phyloP scores from a whole-genome alignment of 164 flowering plant species.

The Nymphaea colorata region DNA sequence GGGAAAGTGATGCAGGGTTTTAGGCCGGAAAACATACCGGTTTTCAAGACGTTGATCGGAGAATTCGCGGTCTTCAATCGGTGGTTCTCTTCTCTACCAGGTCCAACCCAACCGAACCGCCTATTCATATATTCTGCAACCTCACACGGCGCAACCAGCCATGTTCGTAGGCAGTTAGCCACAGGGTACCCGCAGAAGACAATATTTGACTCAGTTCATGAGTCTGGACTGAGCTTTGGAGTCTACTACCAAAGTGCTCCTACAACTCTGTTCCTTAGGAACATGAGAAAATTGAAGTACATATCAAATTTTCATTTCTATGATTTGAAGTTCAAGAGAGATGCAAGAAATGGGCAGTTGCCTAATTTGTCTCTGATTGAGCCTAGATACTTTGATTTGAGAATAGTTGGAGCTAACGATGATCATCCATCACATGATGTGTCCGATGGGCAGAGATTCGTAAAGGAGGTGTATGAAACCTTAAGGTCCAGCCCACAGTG shows the following conservation, averaged over 20 bases:
- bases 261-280: constrained; percentile 62
- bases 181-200: constrained; percentile 77
- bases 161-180: constrained; percentile 56
- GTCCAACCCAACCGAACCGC: constrained; percentile 87
- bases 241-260: constrained; percentile 74
- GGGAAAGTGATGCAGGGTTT: constrained; percentile 85
- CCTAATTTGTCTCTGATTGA: constrained; percentile 78
- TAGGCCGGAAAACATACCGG: constrained; percentile 55
- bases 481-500: constrained; percentile 84
- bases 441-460: constrained; percentile 83
- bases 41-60: constrained; percentile 41
- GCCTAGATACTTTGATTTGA: constrained; percentile 77
- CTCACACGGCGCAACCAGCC: constrained; percentile 79
- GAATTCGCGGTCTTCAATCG: constrained; percentile 76
- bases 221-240: constrained; percentile 49
- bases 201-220: constrained; percentile 79
- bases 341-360: constrained; percentile 66
- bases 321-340: constrained; percentile 54
- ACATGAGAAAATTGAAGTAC: constrained; percentile 74
- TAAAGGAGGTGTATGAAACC: constrained; percentile 85
- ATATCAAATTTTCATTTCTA: constrained; percentile 53
- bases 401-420: constrained; percentile 62
- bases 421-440: constrained; percentile 95
- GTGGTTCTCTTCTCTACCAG: constrained; percentile 86
- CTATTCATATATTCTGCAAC: constrained; percentile 86